Evolutionary conservation across 257 asterid genomes (phyloP), one percentile per base, ranked within the genome.

Genomic region (Solanum ahanhuiri): DNA sequence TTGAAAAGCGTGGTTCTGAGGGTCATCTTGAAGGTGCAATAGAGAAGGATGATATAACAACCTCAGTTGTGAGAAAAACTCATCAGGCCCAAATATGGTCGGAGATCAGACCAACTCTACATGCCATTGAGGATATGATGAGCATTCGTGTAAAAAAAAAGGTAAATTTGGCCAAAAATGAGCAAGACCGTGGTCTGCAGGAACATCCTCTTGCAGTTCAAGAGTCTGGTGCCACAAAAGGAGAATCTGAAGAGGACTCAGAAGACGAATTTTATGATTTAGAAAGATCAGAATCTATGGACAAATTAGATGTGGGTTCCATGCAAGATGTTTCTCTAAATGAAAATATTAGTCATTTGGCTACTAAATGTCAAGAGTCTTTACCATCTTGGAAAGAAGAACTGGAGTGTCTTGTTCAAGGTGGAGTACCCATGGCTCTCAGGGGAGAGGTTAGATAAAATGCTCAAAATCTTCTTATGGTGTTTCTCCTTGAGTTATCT

Each of bases 341-440:
- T 87, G 94, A 91, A 39, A 86, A 85, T 84, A 60, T 83, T 70
- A 79, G 85, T 89, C 85, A 86, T 82, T 81, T 88, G 79, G 93
- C 45, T 84, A 12, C 82, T 64, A 33, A 88, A 66, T 71, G 63
- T 88, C 89, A 89, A 6, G 94, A 90, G 83, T 88, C 92, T 86
- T 82, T 84, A 20, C 88, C 91, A 64, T 91, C 93, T 77, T 93
- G 93, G 93, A 94, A 91, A 91, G 94, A 94, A 90, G 99, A 96
- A 89, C 87, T 96, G 63, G 98, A 91, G 87, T 90, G 94, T 89
- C 98, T 96, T 88, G 98, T 96, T 88, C 97, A 90, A 91, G 98
- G 99, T 4, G 99, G 99, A 57, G 94, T 96, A 41, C 99, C 98
- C n/a, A 95, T 94, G 98, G 95, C 95, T 84, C 90, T 96, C 60